phyloP scores from a whole-genome alignment of 2,329 filamentous ascomycete genomes.

The Chrysosporium queenslandicum region DNA sequence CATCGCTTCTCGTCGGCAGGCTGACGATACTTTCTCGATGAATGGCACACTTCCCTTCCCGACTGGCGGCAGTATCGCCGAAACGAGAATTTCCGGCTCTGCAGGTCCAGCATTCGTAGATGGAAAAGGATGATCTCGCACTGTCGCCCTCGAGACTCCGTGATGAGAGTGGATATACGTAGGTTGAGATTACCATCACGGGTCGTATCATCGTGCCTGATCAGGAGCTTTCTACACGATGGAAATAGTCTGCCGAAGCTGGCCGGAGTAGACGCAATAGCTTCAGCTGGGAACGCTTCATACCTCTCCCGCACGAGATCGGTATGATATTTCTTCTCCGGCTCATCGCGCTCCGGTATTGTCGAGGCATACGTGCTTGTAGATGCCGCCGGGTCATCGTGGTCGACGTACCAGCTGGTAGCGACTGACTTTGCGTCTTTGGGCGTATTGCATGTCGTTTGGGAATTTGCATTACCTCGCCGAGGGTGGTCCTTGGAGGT shows the following conservation, averaged over 20 bases:
- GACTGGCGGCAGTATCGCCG: constrained; percentile 87
- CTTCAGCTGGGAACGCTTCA: constrained; percentile 54
- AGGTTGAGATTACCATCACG: constrained; percentile 95
- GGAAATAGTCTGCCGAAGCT: constrained; percentile 82
- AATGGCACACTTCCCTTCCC: constrained; percentile 83
- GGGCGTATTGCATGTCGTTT: neutral
- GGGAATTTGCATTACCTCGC: neutral
- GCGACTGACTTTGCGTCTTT: neutral
- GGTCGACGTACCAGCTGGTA: neutral
- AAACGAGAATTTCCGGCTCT: constrained; percentile 76
- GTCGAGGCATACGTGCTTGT: constrained; percentile 74
- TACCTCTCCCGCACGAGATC: constrained; percentile 42
- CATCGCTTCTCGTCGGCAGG: constrained; percentile 43
- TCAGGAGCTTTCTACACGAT: constrained; percentile 65
- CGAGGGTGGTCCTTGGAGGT: neutral
- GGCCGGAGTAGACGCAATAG: constrained; percentile 65
- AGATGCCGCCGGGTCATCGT: constrained; percentile 40
- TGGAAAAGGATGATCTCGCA: constrained; percentile 76
- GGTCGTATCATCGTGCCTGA: constrained; percentile 84
- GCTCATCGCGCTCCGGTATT: constrained; percentile 48
- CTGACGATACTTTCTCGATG: constrained; percentile 59
- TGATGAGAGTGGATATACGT: constrained; percentile 67
- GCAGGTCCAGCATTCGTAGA: constrained; percentile 85
- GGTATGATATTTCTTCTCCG: constrained; percentile 42
- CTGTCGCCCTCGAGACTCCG: constrained; percentile 42